A percentile compares a stretch with the other conserved stretches of the same genome.
These are phyloP conservation scores for Didymella glomerata DNA, from an alignment of 2,329 filamentous ascomycete species.

Conservation along the genomic window DNA sequence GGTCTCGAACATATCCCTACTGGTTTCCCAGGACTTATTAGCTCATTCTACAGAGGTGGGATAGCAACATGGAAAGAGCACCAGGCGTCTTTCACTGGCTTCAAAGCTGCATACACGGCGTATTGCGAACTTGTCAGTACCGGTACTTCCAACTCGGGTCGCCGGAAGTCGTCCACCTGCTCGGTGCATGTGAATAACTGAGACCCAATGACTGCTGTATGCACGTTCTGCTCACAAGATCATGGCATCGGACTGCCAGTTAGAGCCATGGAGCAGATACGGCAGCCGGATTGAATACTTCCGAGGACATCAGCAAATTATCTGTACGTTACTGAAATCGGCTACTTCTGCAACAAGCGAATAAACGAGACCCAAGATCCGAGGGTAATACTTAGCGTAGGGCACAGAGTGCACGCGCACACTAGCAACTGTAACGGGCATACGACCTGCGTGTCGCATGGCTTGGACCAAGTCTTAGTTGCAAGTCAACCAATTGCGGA, in stretches of 20 bases:
- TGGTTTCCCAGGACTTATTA: background rate
- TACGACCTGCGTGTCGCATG: background rate
- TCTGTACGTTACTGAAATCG: background rate
- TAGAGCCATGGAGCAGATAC: background rate
- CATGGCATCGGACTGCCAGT: background rate
- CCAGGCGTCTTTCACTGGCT: constrained; percentile 4
- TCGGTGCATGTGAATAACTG: background rate
- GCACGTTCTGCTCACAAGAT: background rate
- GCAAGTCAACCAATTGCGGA: background rate
- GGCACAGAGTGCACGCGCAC: background rate
- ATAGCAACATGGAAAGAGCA: constrained; percentile 19
- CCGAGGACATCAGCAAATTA: background rate
- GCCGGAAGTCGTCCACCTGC: constrained; percentile 6
- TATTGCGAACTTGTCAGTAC: constrained; percentile 14
- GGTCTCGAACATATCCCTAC: constrained; percentile 5
- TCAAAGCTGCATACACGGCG: constrained; percentile 15
- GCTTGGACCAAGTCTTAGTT: background rate
- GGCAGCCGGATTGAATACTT: no score
- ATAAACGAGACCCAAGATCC: background rate
- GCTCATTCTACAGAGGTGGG: constrained; percentile 11
- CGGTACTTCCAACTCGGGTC: background rate
- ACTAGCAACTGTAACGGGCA: background rate
- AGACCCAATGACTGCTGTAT: background rate
- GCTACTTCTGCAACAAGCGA: constrained; percentile 3
- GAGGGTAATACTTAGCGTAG: constrained; percentile 3